Percentiles rank a stretch among this genome's conserved stretches.
phyloP scores from a whole-genome alignment of 306 rosid genomes.

The Pterocarpus macrocarpus region DNA sequence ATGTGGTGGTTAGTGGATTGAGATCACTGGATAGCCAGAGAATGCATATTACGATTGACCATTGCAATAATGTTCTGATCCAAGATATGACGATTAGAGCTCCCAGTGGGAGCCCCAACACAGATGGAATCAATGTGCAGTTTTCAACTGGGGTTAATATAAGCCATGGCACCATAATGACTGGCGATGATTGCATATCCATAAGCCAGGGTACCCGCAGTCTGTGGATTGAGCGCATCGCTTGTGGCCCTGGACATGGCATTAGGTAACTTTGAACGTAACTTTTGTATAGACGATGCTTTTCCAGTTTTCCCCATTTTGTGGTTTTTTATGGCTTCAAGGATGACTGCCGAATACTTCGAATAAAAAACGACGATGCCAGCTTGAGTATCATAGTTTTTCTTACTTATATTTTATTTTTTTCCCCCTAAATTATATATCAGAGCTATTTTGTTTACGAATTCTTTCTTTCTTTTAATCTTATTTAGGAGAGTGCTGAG shows the following conservation, averaged over 20 bases:
- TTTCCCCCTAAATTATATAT: no score
- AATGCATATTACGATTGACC: slow-evolving; percentile 52
- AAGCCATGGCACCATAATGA: slow-evolving; percentile 45
- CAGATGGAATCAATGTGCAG: slow-evolving; percentile 66
- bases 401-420: no score
- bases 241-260: slow-evolving; percentile 76
- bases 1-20: slow-evolving; percentile 56
- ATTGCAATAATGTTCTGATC: slow-evolving; percentile 51
- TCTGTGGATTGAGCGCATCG: slow-evolving; percentile 56
- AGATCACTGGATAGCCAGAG: slow-evolving; percentile 57
- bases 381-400: no score
- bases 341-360: no score
- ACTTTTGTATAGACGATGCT: background rate
- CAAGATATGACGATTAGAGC: slow-evolving; percentile 54
- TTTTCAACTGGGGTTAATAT: slow-evolving; percentile 50
- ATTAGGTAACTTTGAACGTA: slow-evolving; percentile 44
- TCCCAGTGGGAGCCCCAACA: slow-evolving; percentile 64
- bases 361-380: no score
- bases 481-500: no score
- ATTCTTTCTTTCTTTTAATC: no score
- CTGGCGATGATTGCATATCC: slow-evolving; percentile 72
- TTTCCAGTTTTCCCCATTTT: background rate
- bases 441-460: no score
- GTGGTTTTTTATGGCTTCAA: background rate
- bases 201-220: slow-evolving; percentile 52